These are phyloP conservation scores for Capsella rubella DNA, from an alignment of 441 rosid genomes.

Conservation along the genomic window DNA sequence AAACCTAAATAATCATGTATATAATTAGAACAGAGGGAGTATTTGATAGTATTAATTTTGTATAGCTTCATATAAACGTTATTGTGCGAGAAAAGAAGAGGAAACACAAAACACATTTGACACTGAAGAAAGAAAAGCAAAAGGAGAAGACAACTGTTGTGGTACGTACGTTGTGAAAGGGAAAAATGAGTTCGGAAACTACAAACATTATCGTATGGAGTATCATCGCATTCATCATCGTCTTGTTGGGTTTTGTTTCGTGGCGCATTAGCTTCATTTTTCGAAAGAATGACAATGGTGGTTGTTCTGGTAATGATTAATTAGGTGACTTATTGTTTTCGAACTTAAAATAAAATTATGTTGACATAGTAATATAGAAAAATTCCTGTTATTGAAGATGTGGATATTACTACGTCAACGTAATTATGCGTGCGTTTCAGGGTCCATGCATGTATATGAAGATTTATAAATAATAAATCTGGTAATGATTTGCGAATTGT, in stretches of 20 bases:
- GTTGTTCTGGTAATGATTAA: not conserved
- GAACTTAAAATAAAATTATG: no score
- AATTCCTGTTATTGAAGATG: no score
- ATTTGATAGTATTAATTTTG: not conserved
- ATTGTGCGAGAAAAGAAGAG: not conserved
- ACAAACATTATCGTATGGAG: slow-evolving; percentile 7
- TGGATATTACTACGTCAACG: no score
- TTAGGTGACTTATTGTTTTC: not conserved
- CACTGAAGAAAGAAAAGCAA: not conserved
- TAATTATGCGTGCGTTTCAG: no score
- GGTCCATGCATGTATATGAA: no score
- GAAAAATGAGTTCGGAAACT: slow-evolving; percentile 20
- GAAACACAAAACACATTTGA: not conserved
- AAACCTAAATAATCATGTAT: no score
- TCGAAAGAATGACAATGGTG: slow-evolving; percentile 1
- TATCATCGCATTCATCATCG: not conserved
- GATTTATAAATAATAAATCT: no score
- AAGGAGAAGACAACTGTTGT: not conserved
- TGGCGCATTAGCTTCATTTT: slow-evolving; percentile 4
- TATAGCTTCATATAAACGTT: slow-evolving; percentile 5
- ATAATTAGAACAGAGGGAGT: not conserved
- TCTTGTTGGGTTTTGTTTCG: not conserved
- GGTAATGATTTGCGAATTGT: not conserved
- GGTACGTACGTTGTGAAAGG: not conserved
- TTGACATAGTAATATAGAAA: no score